Evolutionary conservation across 1,139 yeast species (phyloP).

Genomic region (Protomyces lactucae-debilis): DNA sequence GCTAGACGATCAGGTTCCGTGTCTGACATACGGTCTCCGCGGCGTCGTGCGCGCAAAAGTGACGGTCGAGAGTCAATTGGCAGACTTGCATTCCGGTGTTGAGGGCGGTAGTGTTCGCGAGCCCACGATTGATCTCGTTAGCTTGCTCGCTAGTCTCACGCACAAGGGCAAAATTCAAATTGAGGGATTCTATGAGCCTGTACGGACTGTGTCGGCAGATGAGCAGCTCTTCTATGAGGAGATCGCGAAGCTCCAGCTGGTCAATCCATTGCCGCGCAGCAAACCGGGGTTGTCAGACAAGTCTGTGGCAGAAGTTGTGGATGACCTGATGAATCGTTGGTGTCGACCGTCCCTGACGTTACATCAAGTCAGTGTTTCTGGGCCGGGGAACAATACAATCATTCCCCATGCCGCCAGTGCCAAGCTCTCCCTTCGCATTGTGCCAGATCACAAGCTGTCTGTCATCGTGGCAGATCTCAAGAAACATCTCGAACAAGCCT

Average conservation of each 20-base stretch:
- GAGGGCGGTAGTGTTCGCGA: slow-evolving; percentile 90
- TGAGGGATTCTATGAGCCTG: slow-evolving; percentile 65
- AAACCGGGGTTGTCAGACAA: background rate
- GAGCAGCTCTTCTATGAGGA: slow-evolving; percentile 61
- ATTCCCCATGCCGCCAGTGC: slow-evolving; percentile 79
- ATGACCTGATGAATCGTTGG: slow-evolving; percentile 78
- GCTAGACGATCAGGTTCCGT: slow-evolving; percentile 85
- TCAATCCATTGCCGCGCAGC: background rate
- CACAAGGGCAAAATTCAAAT: slow-evolving; percentile 56
- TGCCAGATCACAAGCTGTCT: slow-evolving; percentile 75
- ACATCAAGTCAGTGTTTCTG: slow-evolving; percentile 81
- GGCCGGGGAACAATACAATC: slow-evolving; percentile 84
- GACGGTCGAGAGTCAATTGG: slow-evolving; percentile 61
- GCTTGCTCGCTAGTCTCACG: slow-evolving; percentile 59
- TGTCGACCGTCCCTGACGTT: slow-evolving; percentile 82
- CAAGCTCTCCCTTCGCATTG: slow-evolving; percentile 74
- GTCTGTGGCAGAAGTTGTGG: slow-evolving; percentile 32
- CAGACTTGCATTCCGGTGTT: slow-evolving; percentile 93
- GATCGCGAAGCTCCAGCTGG: slow-evolving; percentile 40
- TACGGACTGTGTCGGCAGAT: slow-evolving; percentile 51
- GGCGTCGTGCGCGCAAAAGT: slow-evolving; percentile 84
- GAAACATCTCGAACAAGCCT: slow-evolving; percentile 46
- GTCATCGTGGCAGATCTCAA: slow-evolving; percentile 52
- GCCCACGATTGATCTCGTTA: slow-evolving; percentile 81
- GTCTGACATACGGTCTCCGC: slow-evolving; percentile 86